phyloP scores from a whole-genome alignment of 768 basidiomycete species.

The Collybiopsis luxurians region DNA sequence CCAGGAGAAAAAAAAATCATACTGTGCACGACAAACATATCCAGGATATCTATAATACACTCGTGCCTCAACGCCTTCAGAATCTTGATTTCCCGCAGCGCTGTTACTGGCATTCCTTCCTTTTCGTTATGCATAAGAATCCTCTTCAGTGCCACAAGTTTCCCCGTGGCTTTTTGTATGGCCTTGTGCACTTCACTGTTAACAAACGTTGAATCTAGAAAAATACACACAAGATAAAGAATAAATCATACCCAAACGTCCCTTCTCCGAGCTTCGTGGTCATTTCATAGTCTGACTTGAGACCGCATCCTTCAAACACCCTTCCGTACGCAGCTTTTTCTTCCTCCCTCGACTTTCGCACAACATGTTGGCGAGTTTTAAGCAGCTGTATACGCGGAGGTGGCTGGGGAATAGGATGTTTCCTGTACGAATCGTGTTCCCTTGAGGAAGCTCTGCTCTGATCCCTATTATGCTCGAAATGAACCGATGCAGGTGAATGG shows the following conservation, averaged over 20 bases:
- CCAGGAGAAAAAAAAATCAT: slow-evolving; percentile 21
- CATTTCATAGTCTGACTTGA: slow-evolving; percentile 72
- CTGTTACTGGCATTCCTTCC: slow-evolving; percentile 96
- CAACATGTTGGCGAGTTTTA: not conserved
- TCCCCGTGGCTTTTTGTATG: slow-evolving; percentile 56
- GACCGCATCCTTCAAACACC: slow-evolving; percentile 66
- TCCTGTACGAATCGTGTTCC: not conserved
- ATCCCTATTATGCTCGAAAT: not conserved
- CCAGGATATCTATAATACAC: slow-evolving; percentile 82
- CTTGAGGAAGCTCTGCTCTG: not conserved
- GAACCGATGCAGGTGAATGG: slow-evolving; percentile 43
- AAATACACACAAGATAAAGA: slow-evolving; percentile 10
- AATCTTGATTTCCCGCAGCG: slow-evolving; percentile 95
- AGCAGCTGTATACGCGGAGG: slow-evolving; percentile 1
- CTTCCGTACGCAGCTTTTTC: slow-evolving; percentile 69
- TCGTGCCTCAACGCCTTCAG: slow-evolving; percentile 86
- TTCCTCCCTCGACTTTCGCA: slow-evolving; percentile 54
- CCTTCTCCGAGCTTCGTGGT: slow-evolving; percentile 93
- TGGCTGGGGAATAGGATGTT: slow-evolving; percentile 5
- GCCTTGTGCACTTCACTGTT: slow-evolving; percentile 90
- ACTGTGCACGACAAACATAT: slow-evolving; percentile 91
- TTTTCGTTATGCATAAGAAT: slow-evolving; percentile 97
- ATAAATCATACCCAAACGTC: slow-evolving; percentile 80
- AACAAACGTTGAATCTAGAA: slow-evolving; percentile 5
- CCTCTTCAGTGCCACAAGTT: slow-evolving; percentile 83